Percentiles rank a stretch among this genome's conserved stretches.
Conservation (phyloP, 106 monocot species). For the Allium fistulosum region DNA sequence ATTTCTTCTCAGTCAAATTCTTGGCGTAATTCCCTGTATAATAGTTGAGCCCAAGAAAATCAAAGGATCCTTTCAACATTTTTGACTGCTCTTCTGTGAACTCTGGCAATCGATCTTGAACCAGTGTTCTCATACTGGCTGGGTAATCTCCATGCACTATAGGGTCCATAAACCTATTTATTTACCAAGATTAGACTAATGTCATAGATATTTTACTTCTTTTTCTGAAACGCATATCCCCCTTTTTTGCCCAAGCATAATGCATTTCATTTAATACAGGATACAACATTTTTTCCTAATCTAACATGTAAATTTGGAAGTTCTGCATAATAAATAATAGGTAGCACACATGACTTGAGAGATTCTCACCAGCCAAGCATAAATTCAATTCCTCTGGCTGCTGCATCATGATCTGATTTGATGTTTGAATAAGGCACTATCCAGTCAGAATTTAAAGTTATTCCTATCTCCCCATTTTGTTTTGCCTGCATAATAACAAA, state of each 20-base stretch:
- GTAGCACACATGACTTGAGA: too few species aligned
- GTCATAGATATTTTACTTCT: too few species aligned
- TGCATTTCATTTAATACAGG: background rate
- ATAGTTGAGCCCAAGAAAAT: conserved; percentile 69
- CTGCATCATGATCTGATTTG: conserved; percentile 26
- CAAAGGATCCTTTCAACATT: conserved; percentile 47
- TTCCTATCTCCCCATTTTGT: conserved; percentile 57
- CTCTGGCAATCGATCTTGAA: conserved; percentile 34
- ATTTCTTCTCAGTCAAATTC: background rate
- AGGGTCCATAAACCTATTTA: conserved; percentile 59
- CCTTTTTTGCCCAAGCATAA: too few species aligned
- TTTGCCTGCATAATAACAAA: conserved; percentile 16
- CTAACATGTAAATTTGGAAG: too few species aligned
- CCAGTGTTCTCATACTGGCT: conserved; percentile 39
- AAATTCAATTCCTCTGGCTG: conserved; percentile 34
- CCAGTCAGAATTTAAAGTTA: conserved; percentile 35
- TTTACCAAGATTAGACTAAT: too few species aligned
- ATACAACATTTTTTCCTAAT: too few species aligned
- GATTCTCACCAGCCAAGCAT: conserved; percentile 48
- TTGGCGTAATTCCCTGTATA: conserved; percentile 41
- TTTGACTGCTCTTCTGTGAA: conserved; percentile 38
- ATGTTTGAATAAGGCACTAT: conserved; percentile 23
- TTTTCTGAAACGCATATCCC: too few species aligned
- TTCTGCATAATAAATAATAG: too few species aligned
- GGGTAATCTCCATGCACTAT: conserved; percentile 54